Evolutionary conservation across 495 filamentous ascomycete species (phyloP), one percentile per base, ranked within the genome.

Genomic region (Talaromyces adpressus): DNA sequence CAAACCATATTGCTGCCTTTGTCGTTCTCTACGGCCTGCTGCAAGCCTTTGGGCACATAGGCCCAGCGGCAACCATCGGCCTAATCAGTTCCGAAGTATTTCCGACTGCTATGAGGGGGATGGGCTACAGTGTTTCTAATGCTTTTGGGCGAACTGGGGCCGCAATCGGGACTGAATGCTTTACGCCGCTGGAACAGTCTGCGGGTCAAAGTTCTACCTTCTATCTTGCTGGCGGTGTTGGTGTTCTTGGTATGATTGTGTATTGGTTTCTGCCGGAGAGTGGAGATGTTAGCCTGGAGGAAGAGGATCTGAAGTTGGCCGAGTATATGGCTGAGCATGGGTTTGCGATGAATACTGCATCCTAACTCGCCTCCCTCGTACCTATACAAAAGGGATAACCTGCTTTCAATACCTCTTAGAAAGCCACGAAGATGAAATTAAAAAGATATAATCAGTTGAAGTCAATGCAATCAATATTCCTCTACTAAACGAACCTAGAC

Each of bases 81-180:
- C 49, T 77, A 5, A 74, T 75, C 23, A 73, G 70, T 6, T 63
- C 71, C 2, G 75, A 77, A 49, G 57, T 63, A n/a, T 75, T 74
- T 53, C 72, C 75, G 11, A 77, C 75, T 0, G 72, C 71, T 4
- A 71, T 77, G 67, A 67, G 75, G 4, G 68, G 73, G 3, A 75
- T 75, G 73, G 72, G 73, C 3, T 77, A 75, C 39, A 70, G 72
- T 51, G 59, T 77, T 57, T 68, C 73, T 1, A 70, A 69, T 16
- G 74, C 74, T 1, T 74, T 77, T 67, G 73, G 74, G 1, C 64
- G 72, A n/a, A 71, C 73, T 0, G 75, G 75, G 0, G 73, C 73
- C 2, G 75, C 75, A 0, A 69, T 75, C 0, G 73, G 73, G 0
- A 77, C 73, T 20, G 65, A 77, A 62, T 73, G 70, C 25, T 77